phyloP scores from a whole-genome alignment of 352 stramenopile genomes.

The Pythium coloratum region DNA sequence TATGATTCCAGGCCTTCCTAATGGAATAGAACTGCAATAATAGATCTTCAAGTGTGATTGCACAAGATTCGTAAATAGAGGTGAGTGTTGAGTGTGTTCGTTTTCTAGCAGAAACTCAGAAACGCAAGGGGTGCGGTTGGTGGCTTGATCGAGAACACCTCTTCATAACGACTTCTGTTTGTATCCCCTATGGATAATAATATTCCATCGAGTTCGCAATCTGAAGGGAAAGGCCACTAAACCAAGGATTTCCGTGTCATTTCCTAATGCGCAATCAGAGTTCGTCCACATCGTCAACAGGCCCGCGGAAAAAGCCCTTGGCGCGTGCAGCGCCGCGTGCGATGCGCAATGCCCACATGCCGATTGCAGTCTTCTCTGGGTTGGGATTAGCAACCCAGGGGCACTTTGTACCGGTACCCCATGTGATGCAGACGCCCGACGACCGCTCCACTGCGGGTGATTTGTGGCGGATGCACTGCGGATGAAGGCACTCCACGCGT shows the following conservation, averaged over 20 bases:
- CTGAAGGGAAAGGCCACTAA: constrained; percentile 1
- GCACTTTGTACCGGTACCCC: background rate
- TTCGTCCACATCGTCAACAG: constrained; percentile 14
- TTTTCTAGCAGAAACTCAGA: constrained; percentile 25
- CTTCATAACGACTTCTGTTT: background rate
- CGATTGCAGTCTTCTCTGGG: background rate
- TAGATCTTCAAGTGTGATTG: background rate
- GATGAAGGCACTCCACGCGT: too few species aligned
- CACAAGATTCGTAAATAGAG: constrained; percentile 5
- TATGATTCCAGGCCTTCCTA: background rate
- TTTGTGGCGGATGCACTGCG: too few species aligned
- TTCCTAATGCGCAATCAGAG: constrained; percentile 25
- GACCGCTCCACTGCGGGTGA: too few species aligned
- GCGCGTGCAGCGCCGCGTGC: background rate
- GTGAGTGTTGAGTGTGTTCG: constrained; percentile 9
- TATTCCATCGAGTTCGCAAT: too few species aligned
- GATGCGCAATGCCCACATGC: constrained; percentile 11
- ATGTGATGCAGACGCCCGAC: background rate
- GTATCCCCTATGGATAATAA: too few species aligned
- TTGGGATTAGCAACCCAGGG: constrained; percentile 1
- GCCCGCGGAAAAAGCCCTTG: constrained; percentile 19
- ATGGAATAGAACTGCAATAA: background rate
- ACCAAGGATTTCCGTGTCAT: background rate
- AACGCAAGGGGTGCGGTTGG: constrained; percentile 19
- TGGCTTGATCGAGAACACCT: constrained; percentile 1